phyloP scores from a whole-genome alignment of 768 basidiomycete genomes.

The Suillus luteus region DNA sequence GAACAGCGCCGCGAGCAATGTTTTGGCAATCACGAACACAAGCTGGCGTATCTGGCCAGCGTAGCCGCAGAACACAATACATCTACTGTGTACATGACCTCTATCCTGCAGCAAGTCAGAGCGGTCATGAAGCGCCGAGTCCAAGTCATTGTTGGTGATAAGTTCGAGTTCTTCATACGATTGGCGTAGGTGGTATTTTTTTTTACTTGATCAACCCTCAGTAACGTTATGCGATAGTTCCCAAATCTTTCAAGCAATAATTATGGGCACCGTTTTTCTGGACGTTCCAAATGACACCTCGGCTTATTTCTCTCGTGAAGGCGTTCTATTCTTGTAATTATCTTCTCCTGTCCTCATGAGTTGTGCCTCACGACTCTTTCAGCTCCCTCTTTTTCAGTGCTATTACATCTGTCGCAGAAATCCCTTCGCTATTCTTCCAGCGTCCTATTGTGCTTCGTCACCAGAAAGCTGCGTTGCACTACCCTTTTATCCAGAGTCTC shows the following conservation, averaged over 20 bases:
- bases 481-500: slow-evolving; percentile 48
- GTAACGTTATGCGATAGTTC: slow-evolving; percentile 37
- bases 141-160: slow-evolving; percentile 43
- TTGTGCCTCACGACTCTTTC: not conserved
- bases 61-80: slow-evolving; percentile 50
- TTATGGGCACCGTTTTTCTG: slow-evolving; percentile 45
- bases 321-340: slow-evolving; percentile 76
- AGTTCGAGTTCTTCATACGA: not conserved
- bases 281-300: slow-evolving; percentile 40
- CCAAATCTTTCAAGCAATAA: slow-evolving; percentile 30
- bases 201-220: not conserved
- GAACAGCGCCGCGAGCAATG: slow-evolving; percentile 47
- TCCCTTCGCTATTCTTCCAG: slow-evolving; percentile 48
- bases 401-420: slow-evolving; percentile 58
- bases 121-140: slow-evolving; percentile 48
- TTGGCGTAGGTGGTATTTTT: not conserved
- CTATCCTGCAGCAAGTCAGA: slow-evolving; percentile 47
- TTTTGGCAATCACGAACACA: slow-evolving; percentile 46
- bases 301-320: slow-evolving; percentile 57
- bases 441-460: slow-evolving; percentile 48
- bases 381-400: slow-evolving; percentile 62
- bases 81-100: slow-evolving; percentile 50
- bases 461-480: slow-evolving; percentile 49
- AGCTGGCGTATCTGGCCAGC: slow-evolving; percentile 48
- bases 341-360: not conserved